Evolutionary conservation across 1,284 basidiomycete genomes (phyloP), one percentile per base, ranked within the genome.

Genomic region (Earliella scabrosa): DNA sequence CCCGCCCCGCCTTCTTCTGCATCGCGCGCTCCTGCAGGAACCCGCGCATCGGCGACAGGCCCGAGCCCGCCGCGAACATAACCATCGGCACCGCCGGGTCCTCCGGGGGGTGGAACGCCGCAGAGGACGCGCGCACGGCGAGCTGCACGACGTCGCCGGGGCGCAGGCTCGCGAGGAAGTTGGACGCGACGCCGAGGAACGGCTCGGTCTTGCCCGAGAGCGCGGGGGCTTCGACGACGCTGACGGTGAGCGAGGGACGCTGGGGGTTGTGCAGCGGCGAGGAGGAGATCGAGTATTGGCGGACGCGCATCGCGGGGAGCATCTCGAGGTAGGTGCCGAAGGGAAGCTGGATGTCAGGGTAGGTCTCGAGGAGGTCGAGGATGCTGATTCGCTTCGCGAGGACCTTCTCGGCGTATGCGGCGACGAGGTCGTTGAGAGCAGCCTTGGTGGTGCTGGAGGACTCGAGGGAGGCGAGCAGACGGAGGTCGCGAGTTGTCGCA

Each of bases 281-380:
- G 2, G 80, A 82, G 3, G 81, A 81, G 62, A 82, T 82, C 1
- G 79, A 81, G 66, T 83, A 83, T 66, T 81, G 77, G 24, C 81
- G 69, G 46, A 80, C 71, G 34, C 79, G 78, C 77, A 82, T 82
- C 1, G 78, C 67, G 4, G 79, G 80, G 18, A 81, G 72, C 66
- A 79, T 72, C 27, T 68, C 67, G 34, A 82, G 66, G 68, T 77
- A 81, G 5, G 67, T 65, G 9, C 67, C 67, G 47, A 81, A 70
- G 5, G 76, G 61, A n/a, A 81, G 66, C 26, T 74, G 59, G 59
- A 82, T 72, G 43, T 73, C 70, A 3, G 71, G 60, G 60, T 77
- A 68, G 27, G 67, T 61, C 54, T 81, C 80, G 34, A 83, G 70
- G 40, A 82, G 69, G 58, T 78, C 75, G 32, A 82, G 69, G 41